Evolutionary conservation across 176 grass and related monocot species (phyloP).

Genomic region (Oryza glaberrima): DNA sequence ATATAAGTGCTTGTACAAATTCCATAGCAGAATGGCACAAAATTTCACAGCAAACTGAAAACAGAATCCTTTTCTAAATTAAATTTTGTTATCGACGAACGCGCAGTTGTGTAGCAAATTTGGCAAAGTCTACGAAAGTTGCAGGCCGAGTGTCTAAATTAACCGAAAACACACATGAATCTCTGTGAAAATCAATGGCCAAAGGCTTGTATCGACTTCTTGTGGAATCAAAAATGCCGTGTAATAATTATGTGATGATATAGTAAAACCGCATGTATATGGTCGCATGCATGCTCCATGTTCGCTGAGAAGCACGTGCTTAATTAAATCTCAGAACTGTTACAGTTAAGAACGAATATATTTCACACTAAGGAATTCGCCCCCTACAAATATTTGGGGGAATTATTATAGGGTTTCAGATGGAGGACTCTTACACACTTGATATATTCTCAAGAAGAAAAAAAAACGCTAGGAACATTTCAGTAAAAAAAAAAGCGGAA

Average conservation of each 20-base stretch:
- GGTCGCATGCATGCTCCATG: background rate
- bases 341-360: too few species aligned
- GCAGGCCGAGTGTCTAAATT: too few species aligned
- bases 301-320: too few species aligned
- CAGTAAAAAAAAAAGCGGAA: too few species aligned
- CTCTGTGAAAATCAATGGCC: too few species aligned
- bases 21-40: background rate
- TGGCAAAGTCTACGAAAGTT: background rate
- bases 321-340: too few species aligned
- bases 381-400: background rate
- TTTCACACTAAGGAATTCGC: background rate
- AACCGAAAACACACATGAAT: too few species aligned
- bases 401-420: background rate
- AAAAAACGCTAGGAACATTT: background rate
- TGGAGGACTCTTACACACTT: background rate
- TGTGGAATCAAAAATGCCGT: background rate
- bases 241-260: background rate
- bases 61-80: background rate
- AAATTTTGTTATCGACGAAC: background rate
- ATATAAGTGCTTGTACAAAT: background rate
- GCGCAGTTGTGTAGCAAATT: background rate
- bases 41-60: background rate
- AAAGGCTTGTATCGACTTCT: background rate
- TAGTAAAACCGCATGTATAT: background rate
- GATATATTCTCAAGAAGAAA: background rate